These are phyloP conservation scores for Mycena capillaripes DNA, from an alignment of 768 basidiomycete genomes.

Conservation along the genomic window DNA sequence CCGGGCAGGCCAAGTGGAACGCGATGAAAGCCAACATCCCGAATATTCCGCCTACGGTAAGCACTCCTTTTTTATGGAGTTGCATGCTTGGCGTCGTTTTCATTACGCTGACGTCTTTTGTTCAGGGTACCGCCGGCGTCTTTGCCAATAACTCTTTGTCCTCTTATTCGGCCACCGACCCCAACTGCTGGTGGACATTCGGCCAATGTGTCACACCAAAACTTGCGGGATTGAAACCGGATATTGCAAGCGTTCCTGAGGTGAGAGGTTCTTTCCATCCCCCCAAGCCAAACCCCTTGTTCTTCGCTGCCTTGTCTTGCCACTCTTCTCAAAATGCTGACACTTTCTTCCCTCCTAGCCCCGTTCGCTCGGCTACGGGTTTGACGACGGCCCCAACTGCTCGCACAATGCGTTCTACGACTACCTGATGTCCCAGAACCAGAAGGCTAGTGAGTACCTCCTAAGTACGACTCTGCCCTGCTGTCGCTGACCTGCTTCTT, in stretches of 20 bases:
- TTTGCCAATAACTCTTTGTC: conserved; percentile 42
- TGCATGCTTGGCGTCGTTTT: too few species aligned
- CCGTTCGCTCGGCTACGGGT: conserved; percentile 68
- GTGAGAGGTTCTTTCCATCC: too few species aligned
- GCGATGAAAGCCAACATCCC: conserved; percentile 61
- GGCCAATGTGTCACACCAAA: conserved; percentile 64
- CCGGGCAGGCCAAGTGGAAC: conserved; percentile 59
- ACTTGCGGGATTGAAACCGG: conserved; percentile 54
- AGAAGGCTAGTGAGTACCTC: conserved; percentile 68
- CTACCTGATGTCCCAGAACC: conserved; percentile 63
- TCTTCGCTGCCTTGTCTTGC: not conserved
- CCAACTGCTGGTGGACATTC: conserved; percentile 69
- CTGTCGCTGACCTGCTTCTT: not conserved
- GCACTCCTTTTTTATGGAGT: not conserved
- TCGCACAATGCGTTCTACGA: conserved; percentile 76
- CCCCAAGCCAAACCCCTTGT: not conserved
- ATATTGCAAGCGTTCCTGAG: conserved; percentile 64
- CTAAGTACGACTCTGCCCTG: not conserved
- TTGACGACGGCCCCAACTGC: conserved; percentile 78
- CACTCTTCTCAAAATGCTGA: not conserved
- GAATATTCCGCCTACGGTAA: conserved; percentile 60
- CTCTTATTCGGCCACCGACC: conserved; percentile 53
- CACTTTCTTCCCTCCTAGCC: conserved; percentile 52
- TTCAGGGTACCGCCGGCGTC: conserved; percentile 23
- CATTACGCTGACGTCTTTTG: too few species aligned